Base-by-base conservation (phyloP, 768 basidiomycete genomes). In the Trametopsis cervina region DNA sequence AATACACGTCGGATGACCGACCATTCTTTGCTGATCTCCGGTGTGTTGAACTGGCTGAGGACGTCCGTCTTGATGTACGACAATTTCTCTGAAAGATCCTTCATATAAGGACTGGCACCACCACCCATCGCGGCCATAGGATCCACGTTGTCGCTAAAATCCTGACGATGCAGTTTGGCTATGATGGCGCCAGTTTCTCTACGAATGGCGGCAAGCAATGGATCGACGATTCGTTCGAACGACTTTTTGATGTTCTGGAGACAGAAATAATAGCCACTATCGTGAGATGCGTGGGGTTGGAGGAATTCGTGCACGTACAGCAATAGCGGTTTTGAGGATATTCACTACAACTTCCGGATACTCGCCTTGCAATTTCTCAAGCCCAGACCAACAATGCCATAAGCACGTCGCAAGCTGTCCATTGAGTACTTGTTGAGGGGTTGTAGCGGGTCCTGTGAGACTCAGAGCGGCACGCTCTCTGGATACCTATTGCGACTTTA, bases 21-120 rank as follows among this genome's bases (percentile, higher is more conserved):
- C 95, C 95, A 96, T 56, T 78, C 73, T 46, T 76, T 75, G 40
- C 74, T 76, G 39, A 80, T 73, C 18, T 91, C 89, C 0, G 87
- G 88, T 11, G 92, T 69, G 40, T 66, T 69, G 64, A 85, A 91
- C 52, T 77, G 78, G 40, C 67, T 75, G 11, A 98, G 62, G 17
- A 98, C 63, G 57, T 94, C 90, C 13, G 70, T 63, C 65, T 89
- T 89, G 53, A 97, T 71, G 60, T 89, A 93, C 1, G 73, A 67
- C 40, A 99, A 68, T 67, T 91, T 96, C 49, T 96, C 94, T 6
- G 82, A 77, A 46, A 99, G 72, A 54, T 95, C 92, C 62, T 89
- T 88, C 80, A 97, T 87, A 66, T 97, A 98, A 12, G 83, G 64
- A 64, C 89, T 95, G 4, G 85, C 69, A 5, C 80, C 80, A 13